phyloP scores from a whole-genome alignment of 2,329 filamentous ascomycete genomes.

The Beauveria sp. region DNA sequence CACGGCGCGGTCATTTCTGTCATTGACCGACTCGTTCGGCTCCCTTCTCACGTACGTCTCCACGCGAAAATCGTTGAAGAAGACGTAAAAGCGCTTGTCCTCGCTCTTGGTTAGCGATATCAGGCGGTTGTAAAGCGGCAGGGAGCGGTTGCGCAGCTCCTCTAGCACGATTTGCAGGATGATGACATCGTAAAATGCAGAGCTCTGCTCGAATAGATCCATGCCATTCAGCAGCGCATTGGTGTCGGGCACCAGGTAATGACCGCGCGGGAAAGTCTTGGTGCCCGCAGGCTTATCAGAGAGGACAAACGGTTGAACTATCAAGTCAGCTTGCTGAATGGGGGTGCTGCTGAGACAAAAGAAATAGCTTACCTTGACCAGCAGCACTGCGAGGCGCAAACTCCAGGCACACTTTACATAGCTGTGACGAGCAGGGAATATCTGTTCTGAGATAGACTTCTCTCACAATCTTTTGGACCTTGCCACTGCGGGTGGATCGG shows the following conservation, averaged over 20 bases:
- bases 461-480: constrained; percentile 97
- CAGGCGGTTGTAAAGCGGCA: constrained; percentile 91
- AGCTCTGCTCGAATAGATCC: constrained; percentile 91
- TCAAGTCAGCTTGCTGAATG: constrained; percentile 1
- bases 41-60: constrained; percentile 80
- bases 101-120: constrained; percentile 88
- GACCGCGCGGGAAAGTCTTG: constrained; percentile 72
- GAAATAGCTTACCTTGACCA: constrained; percentile 54
- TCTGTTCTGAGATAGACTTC: constrained; percentile 94
- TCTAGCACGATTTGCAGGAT: constrained; percentile 94
- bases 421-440: constrained; percentile 90
- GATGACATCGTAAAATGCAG: constrained; percentile 92
- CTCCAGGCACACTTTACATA: constrained; percentile 70
- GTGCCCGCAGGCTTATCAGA: constrained; percentile 84
- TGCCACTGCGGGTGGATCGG: constrained; percentile 87
- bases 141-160: constrained; percentile 85
- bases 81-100: constrained; percentile 95
- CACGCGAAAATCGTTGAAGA: constrained; percentile 95
- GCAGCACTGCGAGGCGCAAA: constrained; percentile 72
- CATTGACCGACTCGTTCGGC: constrained; percentile 81
- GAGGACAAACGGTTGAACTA: constrained; percentile 76
- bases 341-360: not conserved
- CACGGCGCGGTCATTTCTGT: constrained; percentile 90
- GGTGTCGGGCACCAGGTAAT: constrained; percentile 93
- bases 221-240: constrained; percentile 93